Evolutionary conservation across 2,329 filamentous ascomycete genomes (phyloP).

Genomic region (Paracoccidioides brasiliensis): DNA sequence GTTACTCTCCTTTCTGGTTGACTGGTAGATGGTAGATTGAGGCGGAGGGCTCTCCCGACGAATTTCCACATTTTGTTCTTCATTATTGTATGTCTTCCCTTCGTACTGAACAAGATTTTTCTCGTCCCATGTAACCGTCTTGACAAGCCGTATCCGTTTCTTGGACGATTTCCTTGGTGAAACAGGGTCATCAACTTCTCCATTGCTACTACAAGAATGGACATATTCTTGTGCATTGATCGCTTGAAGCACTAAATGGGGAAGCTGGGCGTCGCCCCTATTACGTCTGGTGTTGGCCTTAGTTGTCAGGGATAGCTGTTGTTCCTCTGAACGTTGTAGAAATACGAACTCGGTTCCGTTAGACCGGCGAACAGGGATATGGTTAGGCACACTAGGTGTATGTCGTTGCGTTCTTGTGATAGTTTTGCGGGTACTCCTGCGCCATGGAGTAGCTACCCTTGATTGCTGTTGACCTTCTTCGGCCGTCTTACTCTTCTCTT

Average conservation of each 20-base stretch:
- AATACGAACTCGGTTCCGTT: constrained; percentile 36
- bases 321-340: constrained; percentile 28
- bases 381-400: constrained; percentile 22
- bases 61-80: constrained; percentile 1
- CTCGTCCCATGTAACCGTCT: constrained; percentile 28
- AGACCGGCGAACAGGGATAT: constrained; percentile 30
- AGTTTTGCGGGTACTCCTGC: constrained; percentile 26
- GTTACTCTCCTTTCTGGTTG: constrained; percentile 14
- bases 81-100: constrained; percentile 13
- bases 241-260: constrained; percentile 14
- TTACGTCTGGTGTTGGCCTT: constrained; percentile 33
- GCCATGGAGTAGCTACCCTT: constrained; percentile 18
- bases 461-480: constrained; percentile 10
- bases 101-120: constrained; percentile 25
- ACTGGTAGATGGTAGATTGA: constrained; percentile 10
- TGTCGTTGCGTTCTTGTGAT: constrained; percentile 16
- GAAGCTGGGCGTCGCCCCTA: constrained; percentile 25
- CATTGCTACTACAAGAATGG: not conserved
- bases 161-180: constrained; percentile 3
- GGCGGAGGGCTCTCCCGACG: constrained; percentile 6
- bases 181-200: not conserved
- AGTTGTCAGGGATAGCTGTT: constrained; percentile 30
- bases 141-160: constrained; percentile 12
- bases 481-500: constrained; percentile 8
- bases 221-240: not conserved